Evolutionary conservation across 2,329 filamentous ascomycete species (phyloP).

Genomic region (Pyricularia pennisetigena): DNA sequence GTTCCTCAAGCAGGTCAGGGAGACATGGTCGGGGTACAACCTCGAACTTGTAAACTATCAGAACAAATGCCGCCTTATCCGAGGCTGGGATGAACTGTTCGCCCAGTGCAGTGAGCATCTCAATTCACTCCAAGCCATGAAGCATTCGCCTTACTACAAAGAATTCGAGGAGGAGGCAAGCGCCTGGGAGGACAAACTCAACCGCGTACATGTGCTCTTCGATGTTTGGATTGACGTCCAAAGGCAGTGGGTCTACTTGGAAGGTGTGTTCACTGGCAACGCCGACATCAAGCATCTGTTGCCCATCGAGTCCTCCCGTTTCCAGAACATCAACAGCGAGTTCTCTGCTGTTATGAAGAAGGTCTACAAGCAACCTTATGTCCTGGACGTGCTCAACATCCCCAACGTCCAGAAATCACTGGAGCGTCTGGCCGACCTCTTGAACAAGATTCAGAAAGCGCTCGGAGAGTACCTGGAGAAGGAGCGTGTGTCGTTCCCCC

Average conservation of each 20-base stretch:
- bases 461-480: slow-evolving; percentile 97
- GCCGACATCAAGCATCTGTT: slow-evolving; percentile 97
- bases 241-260: slow-evolving; percentile 97
- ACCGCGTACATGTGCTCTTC: slow-evolving; percentile 92
- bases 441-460: slow-evolving; percentile 99
- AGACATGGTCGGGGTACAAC: slow-evolving; percentile 92
- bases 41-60: slow-evolving; percentile 95
- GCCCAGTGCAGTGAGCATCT: slow-evolving; percentile 97
- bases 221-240: slow-evolving; percentile 99
- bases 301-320: slow-evolving; percentile 90
- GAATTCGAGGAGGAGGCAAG: slow-evolving; percentile 98
- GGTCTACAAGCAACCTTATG: slow-evolving; percentile 90
- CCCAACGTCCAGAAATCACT: slow-evolving; percentile 92
- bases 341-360: slow-evolving; percentile 99
- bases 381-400: slow-evolving; percentile 92
- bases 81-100: slow-evolving; percentile 96
- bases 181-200: slow-evolving; percentile 95
- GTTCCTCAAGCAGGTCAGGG: slow-evolving; percentile 90
- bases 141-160: slow-evolving; percentile 97
- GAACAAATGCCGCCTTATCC: slow-evolving; percentile 94
- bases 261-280: slow-evolving; percentile 97
- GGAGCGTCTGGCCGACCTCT: slow-evolving; percentile 87
- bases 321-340: slow-evolving; percentile 98
- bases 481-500: slow-evolving; percentile 92
- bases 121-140: slow-evolving; percentile 97